These are phyloP conservation scores for Cryptococcus sp. DNA, from an alignment of 1,284 basidiomycete species.

Conservation along the genomic window DNA sequence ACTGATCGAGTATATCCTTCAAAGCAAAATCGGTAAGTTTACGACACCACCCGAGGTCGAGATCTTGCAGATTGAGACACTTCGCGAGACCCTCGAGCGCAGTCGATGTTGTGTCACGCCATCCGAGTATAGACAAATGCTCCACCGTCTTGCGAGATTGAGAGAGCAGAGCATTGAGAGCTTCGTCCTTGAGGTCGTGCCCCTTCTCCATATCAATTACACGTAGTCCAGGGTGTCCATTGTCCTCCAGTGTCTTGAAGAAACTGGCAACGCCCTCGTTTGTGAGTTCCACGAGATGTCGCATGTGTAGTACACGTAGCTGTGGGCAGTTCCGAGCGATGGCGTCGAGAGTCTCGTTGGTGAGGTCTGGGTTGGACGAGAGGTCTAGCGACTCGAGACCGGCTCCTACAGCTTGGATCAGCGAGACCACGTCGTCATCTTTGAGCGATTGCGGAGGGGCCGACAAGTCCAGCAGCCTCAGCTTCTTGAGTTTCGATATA, in stretches of 20 bases:
- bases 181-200: slow-evolving; percentile 55
- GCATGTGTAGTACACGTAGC: slow-evolving; percentile 60
- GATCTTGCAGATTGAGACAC: slow-evolving; percentile 54
- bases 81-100: slow-evolving; percentile 55
- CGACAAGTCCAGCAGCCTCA: slow-evolving; percentile 37
- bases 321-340: slow-evolving; percentile 56
- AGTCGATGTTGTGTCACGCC: slow-evolving; percentile 60
- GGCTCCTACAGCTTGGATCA: slow-evolving; percentile 57
- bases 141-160: slow-evolving; percentile 67
- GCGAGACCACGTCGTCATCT: slow-evolving; percentile 58
- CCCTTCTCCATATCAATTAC: slow-evolving; percentile 60
- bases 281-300: slow-evolving; percentile 60
- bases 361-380: slow-evolving; percentile 59
- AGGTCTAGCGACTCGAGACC: slow-evolving; percentile 60
- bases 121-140: slow-evolving; percentile 70
- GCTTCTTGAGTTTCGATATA: slow-evolving; percentile 49
- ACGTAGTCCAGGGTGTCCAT: slow-evolving; percentile 44
- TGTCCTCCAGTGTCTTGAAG: slow-evolving; percentile 53
- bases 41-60: slow-evolving; percentile 87
- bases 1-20: slow-evolving; percentile 62
- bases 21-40: slow-evolving; percentile 77
- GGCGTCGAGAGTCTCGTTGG: slow-evolving; percentile 58
- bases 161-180: slow-evolving; percentile 62
- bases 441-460: slow-evolving; percentile 47
- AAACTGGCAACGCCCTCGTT: slow-evolving; percentile 65